A percentile compares a stretch with the other conserved stretches of the same genome.
These are phyloP conservation scores for Millerozyma miso DNA, from an alignment of 805 yeast species.

Conservation along the genomic window DNA sequence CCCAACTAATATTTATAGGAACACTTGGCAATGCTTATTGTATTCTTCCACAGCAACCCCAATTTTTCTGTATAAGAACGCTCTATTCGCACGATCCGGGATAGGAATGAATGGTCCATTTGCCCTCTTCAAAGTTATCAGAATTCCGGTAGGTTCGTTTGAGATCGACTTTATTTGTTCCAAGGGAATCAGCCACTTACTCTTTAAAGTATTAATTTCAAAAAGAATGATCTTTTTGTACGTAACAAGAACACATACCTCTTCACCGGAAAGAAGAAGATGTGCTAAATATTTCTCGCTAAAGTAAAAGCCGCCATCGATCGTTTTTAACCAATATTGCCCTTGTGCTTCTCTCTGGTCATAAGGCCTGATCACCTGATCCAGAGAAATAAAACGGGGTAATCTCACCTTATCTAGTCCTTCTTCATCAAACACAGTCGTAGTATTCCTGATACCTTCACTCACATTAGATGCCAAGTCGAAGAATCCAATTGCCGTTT, in stretches of 20 bases:
- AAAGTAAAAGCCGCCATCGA: conserved; percentile 74
- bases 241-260: conserved; percentile 72
- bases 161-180: conserved; percentile 65
- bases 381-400: conserved; percentile 71
- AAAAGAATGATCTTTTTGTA: conserved; percentile 65
- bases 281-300: conserved; percentile 82
- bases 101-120: conserved; percentile 69
- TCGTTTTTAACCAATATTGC: conserved; percentile 82
- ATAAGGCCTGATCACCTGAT: conserved; percentile 71
- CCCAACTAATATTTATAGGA: conserved; percentile 11
- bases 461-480: conserved; percentile 90
- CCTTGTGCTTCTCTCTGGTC: conserved; percentile 87
- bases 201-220: conserved; percentile 52
- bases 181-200: conserved; percentile 71
- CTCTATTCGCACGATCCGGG: conserved; percentile 59
- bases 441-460: conserved; percentile 90
- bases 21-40: conserved; percentile 64
- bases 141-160: conserved; percentile 75
- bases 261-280: conserved; percentile 75
- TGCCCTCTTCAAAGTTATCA: conserved; percentile 54
- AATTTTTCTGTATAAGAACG: conserved; percentile 65
- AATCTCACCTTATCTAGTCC: conserved; percentile 75
- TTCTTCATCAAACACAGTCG: conserved; percentile 81
- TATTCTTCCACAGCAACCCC: conserved; percentile 77
- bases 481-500: conserved; percentile 91